Conservation (phyloP, 345 rosid species). For the Turritis glabra region DNA sequence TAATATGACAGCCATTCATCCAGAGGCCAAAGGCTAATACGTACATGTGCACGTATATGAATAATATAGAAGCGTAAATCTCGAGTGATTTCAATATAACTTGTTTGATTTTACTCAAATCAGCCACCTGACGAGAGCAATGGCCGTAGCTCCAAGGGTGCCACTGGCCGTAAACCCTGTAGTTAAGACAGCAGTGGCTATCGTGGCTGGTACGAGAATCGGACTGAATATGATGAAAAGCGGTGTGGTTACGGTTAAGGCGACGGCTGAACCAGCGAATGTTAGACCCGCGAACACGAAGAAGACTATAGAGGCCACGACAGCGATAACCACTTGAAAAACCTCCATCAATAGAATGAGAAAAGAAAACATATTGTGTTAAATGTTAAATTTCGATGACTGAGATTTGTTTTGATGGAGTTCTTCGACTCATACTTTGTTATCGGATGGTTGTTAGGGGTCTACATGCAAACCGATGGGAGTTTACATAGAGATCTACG, state of each 20-base stretch:
- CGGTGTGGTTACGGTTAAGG: slow-evolving; percentile 64
- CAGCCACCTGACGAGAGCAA: slow-evolving; percentile 61
- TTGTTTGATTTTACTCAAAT: slow-evolving; percentile 37
- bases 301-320: slow-evolving; percentile 58
- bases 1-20: no score
- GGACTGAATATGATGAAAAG: slow-evolving; percentile 82
- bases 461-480: background rate
- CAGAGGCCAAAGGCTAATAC: no score
- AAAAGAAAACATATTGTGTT: slow-evolving; percentile 13
- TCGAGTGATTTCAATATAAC: no score
- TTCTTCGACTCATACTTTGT: background rate
- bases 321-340: slow-evolving; percentile 35
- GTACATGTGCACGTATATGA: background rate
- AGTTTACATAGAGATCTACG: slow-evolving; percentile 5
- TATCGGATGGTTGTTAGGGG: background rate
- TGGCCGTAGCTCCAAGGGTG: slow-evolving; percentile 60
- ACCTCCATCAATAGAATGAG: background rate
- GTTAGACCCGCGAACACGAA: slow-evolving; percentile 59
- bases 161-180: slow-evolving; percentile 67
- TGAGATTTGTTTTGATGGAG: background rate
- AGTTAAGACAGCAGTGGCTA: slow-evolving; percentile 47
- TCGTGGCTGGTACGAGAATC: slow-evolving; percentile 65
- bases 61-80: background rate
- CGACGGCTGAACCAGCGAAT: slow-evolving; percentile 60
- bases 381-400: background rate